These are phyloP conservation scores for Blastomyces emzantsi DNA, from an alignment of 2,329 filamentous ascomycete genomes.

Conservation along the genomic window DNA sequence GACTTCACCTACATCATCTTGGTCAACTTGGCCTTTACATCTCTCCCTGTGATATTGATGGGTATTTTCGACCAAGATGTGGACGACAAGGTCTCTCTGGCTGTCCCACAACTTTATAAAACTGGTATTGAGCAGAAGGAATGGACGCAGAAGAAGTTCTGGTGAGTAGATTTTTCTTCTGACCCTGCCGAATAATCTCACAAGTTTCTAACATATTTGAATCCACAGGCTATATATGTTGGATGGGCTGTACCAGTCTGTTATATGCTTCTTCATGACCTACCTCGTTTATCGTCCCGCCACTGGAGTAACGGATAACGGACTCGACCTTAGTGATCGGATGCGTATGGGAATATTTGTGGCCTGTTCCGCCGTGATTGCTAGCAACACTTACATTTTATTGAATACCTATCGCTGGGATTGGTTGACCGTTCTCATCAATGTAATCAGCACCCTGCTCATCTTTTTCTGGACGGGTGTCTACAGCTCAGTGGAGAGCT, in stretches of 20 bases:
- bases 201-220: slow-evolving; percentile 23
- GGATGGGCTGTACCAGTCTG: slow-evolving; percentile 89
- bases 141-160: slow-evolving; percentile 95
- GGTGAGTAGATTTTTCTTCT: slow-evolving; percentile 49
- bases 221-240: slow-evolving; percentile 72
- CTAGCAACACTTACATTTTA: slow-evolving; percentile 89
- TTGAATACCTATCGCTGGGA: slow-evolving; percentile 98
- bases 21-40: slow-evolving; percentile 96
- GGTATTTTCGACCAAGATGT: slow-evolving; percentile 97
- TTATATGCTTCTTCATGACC: slow-evolving; percentile 87
- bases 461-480: slow-evolving; percentile 95
- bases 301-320: slow-evolving; percentile 60
- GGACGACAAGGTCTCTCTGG: slow-evolving; percentile 83
- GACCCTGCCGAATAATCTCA: not conserved
- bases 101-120: slow-evolving; percentile 90
- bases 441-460: slow-evolving; percentile 70
- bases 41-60: slow-evolving; percentile 87
- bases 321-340: slow-evolving; percentile 68
- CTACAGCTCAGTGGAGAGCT: slow-evolving; percentile 56
- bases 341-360: slow-evolving; percentile 80
- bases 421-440: slow-evolving; percentile 83
- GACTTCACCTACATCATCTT: slow-evolving; percentile 97
- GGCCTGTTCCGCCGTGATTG: slow-evolving; percentile 71
- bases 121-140: slow-evolving; percentile 91
- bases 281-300: slow-evolving; percentile 67